Evolutionary conservation across 352 stramenopile genomes (phyloP), one percentile per base, ranked within the genome.

Genomic region (Phytopythium kandeliae): DNA sequence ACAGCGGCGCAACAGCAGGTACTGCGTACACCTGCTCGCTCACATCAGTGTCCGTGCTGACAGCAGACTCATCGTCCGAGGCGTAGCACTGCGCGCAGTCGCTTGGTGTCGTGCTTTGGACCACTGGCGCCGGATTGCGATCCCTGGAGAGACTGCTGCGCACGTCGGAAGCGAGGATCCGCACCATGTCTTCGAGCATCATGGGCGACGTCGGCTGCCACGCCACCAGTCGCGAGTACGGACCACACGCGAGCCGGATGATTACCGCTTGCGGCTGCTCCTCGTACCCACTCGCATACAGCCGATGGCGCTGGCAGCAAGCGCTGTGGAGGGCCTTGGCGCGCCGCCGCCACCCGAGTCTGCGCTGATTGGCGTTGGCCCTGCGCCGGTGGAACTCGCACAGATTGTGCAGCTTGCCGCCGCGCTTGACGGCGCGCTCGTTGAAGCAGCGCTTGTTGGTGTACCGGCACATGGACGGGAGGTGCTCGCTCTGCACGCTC

Each of bases 341-440:
- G n/a, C 33, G 46, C 30, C 46, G 30, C 30, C 46, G 46, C 31
- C 15, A 19, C 30, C 42, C 30, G 30, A 51, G 22, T 2, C 46
- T 19, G 4, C 46, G 65, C 44, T 83, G 73, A 54, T 74, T 85
- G 42, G 62, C 54, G 36, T 85, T 85, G 52, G 73, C 73, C 40
- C 71, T 75, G 35, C 49, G 59, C 1, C 73, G 63, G 42, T 85
- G 73, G 57, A 74, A 67, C 51, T 81, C 70, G 55, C 71, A 85
- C 13, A 85, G 49, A 4, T 69, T 65, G 50, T 85, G 70, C 49
- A 78, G 19, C 33, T 54, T 63, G 30, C 71, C 71, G 60, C 75
- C 59, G 24, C 67, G 61, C 40, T 85, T 85, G 21, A 62, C 57
- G 7, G 74, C 67, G n/a, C 68, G 74, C 4, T 58, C 59, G 21